These are phyloP conservation scores for Boletus coccyginus DNA, from an alignment of 768 basidiomycete genomes.

Conservation along the genomic window DNA sequence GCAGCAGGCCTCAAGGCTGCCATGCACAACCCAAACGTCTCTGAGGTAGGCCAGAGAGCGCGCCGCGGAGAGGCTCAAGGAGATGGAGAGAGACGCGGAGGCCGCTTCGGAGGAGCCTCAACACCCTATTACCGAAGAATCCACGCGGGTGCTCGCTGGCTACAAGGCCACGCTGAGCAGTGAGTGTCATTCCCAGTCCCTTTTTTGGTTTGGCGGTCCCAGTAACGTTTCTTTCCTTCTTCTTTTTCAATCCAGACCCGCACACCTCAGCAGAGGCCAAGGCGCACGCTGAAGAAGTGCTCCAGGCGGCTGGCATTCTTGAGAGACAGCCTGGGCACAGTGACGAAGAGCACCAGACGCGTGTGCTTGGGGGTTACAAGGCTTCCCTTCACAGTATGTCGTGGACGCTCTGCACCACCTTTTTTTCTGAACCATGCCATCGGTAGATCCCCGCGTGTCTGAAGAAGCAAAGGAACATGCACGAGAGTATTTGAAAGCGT, in stretches of 20 bases:
- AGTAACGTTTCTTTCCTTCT: too few relatives aligned
- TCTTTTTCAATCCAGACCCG: constrained; percentile 30
- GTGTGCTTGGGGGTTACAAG: constrained; percentile 56
- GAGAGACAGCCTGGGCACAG: constrained; percentile 29
- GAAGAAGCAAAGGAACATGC: constrained; percentile 50
- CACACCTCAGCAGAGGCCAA: constrained; percentile 49
- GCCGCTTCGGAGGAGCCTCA: background rate
- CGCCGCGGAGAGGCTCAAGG: constrained; percentile 45
- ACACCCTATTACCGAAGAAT: background rate
- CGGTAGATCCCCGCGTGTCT: constrained; percentile 45
- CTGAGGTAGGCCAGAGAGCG: constrained; percentile 50
- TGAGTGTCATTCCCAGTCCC: constrained; percentile 11
- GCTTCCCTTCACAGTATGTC: constrained; percentile 49
- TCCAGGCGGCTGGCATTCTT: constrained; percentile 42
- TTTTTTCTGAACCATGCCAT: background rate
- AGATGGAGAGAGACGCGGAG: constrained; percentile 31
- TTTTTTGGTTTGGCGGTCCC: background rate
- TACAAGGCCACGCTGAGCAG: constrained; percentile 51
- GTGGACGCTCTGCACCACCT: background rate
- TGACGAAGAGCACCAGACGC: constrained; percentile 41
- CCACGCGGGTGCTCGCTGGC: constrained; percentile 37
- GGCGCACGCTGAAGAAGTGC: constrained; percentile 50
- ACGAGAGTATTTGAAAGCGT: constrained; percentile 35
- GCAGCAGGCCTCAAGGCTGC: constrained; percentile 58
- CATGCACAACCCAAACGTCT: constrained; percentile 56